phyloP scores from a whole-genome alignment of 2,329 filamentous ascomycete species.

The Diaporthe ilicicola region DNA sequence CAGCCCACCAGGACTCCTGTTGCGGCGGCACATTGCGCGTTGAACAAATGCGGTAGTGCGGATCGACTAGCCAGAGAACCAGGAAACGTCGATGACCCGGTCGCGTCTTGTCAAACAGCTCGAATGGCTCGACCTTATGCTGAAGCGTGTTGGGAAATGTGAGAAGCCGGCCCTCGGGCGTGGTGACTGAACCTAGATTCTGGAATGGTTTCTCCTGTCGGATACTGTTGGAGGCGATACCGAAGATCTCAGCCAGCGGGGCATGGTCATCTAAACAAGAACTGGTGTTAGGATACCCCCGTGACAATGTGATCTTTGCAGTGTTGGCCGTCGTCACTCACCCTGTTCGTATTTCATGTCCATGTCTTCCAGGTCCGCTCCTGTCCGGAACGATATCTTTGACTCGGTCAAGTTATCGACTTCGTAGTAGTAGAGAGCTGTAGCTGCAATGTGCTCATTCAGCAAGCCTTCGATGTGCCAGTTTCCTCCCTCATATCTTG shows the following conservation, averaged over 20 bases:
- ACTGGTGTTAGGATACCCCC: not conserved
- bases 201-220: slow-evolving; percentile 45
- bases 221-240: slow-evolving; percentile 21
- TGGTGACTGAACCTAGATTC: slow-evolving; percentile 50
- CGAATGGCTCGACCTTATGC: slow-evolving; percentile 59
- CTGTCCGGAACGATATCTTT: slow-evolving; percentile 53
- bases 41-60: slow-evolving; percentile 57
- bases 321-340: not conserved
- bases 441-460: slow-evolving; percentile 66
- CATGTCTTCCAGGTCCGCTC: slow-evolving; percentile 32
- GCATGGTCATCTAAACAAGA: slow-evolving; percentile 32
- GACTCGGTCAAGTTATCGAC: slow-evolving; percentile 58
- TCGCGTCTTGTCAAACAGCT: slow-evolving; percentile 55
- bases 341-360: not conserved
- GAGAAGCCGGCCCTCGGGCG: slow-evolving; percentile 52
- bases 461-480: slow-evolving; percentile 60
- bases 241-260: slow-evolving; percentile 34
- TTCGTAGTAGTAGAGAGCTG: slow-evolving; percentile 63
- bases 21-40: slow-evolving; percentile 51
- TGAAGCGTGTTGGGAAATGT: slow-evolving; percentile 55
- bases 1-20: slow-evolving; percentile 47
- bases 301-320: not conserved
- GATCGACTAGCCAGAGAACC: slow-evolving; percentile 68
- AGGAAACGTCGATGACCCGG: slow-evolving; percentile 66
- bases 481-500: slow-evolving; percentile 53